These are phyloP conservation scores for Plectosphaerella cucumerina DNA, from an alignment of 2,329 filamentous ascomycete species.

Conservation along the genomic window DNA sequence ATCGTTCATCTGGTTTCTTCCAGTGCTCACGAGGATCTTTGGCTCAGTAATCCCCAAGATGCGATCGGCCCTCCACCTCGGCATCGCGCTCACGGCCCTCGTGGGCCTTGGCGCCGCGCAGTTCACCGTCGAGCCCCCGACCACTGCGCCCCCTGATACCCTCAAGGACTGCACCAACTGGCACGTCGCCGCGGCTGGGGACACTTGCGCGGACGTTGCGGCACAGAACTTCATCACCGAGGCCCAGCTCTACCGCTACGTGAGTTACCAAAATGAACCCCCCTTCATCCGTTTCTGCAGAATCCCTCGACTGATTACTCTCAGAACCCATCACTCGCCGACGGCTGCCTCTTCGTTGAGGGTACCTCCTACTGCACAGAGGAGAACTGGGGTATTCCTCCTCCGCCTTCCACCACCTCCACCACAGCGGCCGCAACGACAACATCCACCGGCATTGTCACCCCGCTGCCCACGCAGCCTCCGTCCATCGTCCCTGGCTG, in stretches of 20 bases:
- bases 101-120: neutral
- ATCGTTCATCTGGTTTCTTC: too few species aligned
- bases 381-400: neutral
- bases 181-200: neutral
- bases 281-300: too few species aligned
- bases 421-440: slow-evolving; percentile 2
- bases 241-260: neutral
- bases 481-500: slow-evolving; percentile 9
- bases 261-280: neutral
- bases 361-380: slow-evolving; percentile 7
- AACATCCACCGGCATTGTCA: slow-evolving; percentile 7
- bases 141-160: neutral
- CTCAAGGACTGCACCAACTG: neutral
- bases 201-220: neutral
- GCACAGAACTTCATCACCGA: neutral
- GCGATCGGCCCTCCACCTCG: neutral
- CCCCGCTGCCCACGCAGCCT: slow-evolving; percentile 10
- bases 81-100: neutral
- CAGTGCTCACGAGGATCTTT: too few species aligned
- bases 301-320: neutral
- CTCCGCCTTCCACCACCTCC: neutral
- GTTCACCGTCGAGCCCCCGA: neutral
- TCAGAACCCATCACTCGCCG: slow-evolving; percentile 5
- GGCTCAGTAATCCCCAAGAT: neutral
- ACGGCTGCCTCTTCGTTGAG: slow-evolving; percentile 3